Conservation (phyloP, 2,329 filamentous ascomycete species). For the Dothideomycetes sp. region DNA sequence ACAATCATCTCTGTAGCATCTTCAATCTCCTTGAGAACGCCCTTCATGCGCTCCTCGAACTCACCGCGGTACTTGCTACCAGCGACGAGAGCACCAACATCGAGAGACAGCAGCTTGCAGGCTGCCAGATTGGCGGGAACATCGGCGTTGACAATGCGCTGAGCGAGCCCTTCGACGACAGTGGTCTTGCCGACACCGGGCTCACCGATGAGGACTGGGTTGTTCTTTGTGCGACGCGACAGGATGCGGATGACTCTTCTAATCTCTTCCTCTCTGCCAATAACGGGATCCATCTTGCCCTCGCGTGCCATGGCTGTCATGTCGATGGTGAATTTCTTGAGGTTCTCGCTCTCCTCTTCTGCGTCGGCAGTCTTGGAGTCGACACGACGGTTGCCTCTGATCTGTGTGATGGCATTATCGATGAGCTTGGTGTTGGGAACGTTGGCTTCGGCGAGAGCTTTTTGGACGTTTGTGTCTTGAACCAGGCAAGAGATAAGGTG, state of each 20-base stretch:
- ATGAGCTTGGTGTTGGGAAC: constrained; percentile 85
- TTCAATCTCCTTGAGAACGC: constrained; percentile 91
- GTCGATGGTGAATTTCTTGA: constrained; percentile 97
- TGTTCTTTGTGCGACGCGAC: constrained; percentile 93
- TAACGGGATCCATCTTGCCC: constrained; percentile 96
- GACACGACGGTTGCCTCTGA: constrained; percentile 84
- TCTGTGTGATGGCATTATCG: constrained; percentile 80
- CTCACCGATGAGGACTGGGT: constrained; percentile 94
- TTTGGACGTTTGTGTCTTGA: constrained; percentile 68
- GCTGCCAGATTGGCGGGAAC: constrained; percentile 90
- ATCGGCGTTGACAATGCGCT: constrained; percentile 92
- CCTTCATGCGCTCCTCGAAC: constrained; percentile 99
- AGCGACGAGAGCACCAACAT: constrained; percentile 89
- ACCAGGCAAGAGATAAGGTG: constrained; percentile 80
- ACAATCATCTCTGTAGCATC: constrained; percentile 95
- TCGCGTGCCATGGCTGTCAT: constrained; percentile 95
- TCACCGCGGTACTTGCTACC: constrained; percentile 98
- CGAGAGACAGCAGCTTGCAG: constrained; percentile 88
- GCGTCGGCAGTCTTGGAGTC: constrained; percentile 94
- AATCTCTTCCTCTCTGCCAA: constrained; percentile 93
- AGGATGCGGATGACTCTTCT: constrained; percentile 84
- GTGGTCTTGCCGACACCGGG: constrained; percentile 98
- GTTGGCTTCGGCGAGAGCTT: constrained; percentile 72
- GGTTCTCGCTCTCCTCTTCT: constrained; percentile 86
- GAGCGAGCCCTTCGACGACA: constrained; percentile 89